Percentiles rank a stretch among this genome's conserved stretches.
phyloP scores from a whole-genome alignment of 1,139 yeast genomes.

The Yamadazyma aaseri region DNA sequence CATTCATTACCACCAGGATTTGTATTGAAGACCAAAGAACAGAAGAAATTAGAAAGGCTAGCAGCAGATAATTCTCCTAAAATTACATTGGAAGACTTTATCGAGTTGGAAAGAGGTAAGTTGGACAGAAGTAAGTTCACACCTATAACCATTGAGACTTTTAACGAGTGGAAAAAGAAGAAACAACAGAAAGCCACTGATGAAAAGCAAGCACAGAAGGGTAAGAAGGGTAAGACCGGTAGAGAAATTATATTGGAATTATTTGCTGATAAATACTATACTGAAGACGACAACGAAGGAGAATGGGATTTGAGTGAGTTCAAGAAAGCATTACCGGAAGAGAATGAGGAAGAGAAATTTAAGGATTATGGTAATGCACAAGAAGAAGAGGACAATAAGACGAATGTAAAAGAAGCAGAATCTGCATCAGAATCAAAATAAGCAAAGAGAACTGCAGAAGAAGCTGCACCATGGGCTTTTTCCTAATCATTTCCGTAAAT shows the following conservation, averaged over 20 bases:
- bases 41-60: constrained; percentile 81
- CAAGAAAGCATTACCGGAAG: constrained; percentile 47
- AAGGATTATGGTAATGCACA: constrained; percentile 58
- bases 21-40: constrained; percentile 94
- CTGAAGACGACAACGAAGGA: constrained; percentile 55
- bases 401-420: constrained; percentile 2
- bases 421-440: constrained; percentile 1
- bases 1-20: constrained; percentile 98
- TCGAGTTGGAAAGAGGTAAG: constrained; percentile 88
- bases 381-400: constrained; percentile 5
- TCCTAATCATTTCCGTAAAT: too few relatives aligned
- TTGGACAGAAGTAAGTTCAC: constrained; percentile 77
- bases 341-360: constrained; percentile 34
- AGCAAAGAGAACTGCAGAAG: neutral
- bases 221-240: constrained; percentile 63
- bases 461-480: too few relatives aligned
- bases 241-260: constrained; percentile 77
- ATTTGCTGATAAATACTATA: constrained; percentile 60
- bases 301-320: constrained; percentile 74
- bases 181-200: constrained; percentile 62
- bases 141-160: constrained; percentile 84
- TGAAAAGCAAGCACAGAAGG: constrained; percentile 53
- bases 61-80: constrained; percentile 86
- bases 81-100: constrained; percentile 91
- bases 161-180: constrained; percentile 78